Evolutionary conservation across 202 grass and related monocot species (phyloP), one percentile per base, ranked within the genome.

Genomic region (Zoysia matrella): DNA sequence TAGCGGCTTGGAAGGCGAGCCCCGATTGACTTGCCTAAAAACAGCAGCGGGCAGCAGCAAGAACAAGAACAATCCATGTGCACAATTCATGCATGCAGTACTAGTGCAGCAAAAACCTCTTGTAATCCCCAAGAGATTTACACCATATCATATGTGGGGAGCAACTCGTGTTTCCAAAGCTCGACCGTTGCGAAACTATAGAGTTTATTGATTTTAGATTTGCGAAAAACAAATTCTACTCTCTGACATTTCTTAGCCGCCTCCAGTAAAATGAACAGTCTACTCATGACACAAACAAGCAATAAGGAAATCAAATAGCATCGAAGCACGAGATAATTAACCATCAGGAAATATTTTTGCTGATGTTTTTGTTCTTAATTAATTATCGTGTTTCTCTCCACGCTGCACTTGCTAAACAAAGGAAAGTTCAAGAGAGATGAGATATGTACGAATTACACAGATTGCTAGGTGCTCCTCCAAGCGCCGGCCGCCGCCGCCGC

Each of bases 21-120:
- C 83, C 83, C 69, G 79, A 75, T 83, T 83, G 84, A 86, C 88
- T 84, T 87, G 84, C 64, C 44, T 52, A 90, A 67, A 73, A 30
- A 30, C 22, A 30, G 22, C 22, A 30, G 22, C 22, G 76, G 54
- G 13, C 57, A 72, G 69, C 78, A 82, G 74, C 80, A 83, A 58
- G 60, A 83, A 67, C 82, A 85, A 80, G 75, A 90, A 83, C 84
- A 80, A 79, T 86, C 79, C 84, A 90, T 90, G 75, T 83, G 88
- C 69, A 63, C 74, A 79, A 65, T 63, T 64, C 72, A 76, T 11
- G 49, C 79, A 56, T 77, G 79, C 58, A 57, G 64, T 81, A 30
- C 22, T 30, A 62, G 30, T 36, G 30, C 64, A 69, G 5, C 30
- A 68, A 47, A 60, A 53, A 50, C 67, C 76, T 30, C 73, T 75